phyloP scores from a whole-genome alignment of 192 early-diverging fungal species.

The Backusella psychrophila region DNA sequence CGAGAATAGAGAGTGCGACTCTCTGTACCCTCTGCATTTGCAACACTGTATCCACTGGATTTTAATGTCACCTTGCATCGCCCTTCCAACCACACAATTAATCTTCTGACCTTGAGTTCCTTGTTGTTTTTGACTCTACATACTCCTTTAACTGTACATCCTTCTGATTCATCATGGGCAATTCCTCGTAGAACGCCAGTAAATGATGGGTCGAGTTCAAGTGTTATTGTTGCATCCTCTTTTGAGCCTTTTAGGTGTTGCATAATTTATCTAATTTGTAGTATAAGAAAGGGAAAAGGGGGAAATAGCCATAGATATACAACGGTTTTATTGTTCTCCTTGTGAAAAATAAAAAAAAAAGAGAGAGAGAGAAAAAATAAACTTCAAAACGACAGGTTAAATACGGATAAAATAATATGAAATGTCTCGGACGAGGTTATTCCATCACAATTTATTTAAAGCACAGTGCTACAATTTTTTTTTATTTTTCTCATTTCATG shows the following conservation, averaged over 20 bases:
- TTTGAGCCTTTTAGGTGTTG: slow-evolving; percentile 1
- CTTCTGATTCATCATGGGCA: slow-evolving; percentile 33
- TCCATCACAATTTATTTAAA: not conserved
- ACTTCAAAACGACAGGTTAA: not conserved
- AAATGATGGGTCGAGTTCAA: slow-evolving; percentile 28
- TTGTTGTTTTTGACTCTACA: slow-evolving; percentile 9
- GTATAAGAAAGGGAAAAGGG: not conserved
- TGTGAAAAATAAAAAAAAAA: not conserved
- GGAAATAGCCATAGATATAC: not conserved
- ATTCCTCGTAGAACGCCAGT: slow-evolving; percentile 26
- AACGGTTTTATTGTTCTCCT: not conserved
- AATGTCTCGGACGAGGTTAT: not conserved
- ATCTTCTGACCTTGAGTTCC: slow-evolving; percentile 22
- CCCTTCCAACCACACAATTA: slow-evolving; percentile 28
- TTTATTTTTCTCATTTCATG: not conserved
- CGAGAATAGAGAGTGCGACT: not conserved
- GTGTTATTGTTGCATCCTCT: slow-evolving; percentile 15
- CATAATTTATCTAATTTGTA: not conserved
- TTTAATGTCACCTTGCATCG: slow-evolving; percentile 24
- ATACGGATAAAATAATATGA: not conserved
- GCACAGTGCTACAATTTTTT: not conserved
- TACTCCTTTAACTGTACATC: slow-evolving; percentile 21
- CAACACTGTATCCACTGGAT: not conserved
- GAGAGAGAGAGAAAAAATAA: not conserved
- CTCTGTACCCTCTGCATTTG: not conserved